Conservation (phyloP, 129 eudicot genomes). For the carrot (Daucus carota) region DNA sequence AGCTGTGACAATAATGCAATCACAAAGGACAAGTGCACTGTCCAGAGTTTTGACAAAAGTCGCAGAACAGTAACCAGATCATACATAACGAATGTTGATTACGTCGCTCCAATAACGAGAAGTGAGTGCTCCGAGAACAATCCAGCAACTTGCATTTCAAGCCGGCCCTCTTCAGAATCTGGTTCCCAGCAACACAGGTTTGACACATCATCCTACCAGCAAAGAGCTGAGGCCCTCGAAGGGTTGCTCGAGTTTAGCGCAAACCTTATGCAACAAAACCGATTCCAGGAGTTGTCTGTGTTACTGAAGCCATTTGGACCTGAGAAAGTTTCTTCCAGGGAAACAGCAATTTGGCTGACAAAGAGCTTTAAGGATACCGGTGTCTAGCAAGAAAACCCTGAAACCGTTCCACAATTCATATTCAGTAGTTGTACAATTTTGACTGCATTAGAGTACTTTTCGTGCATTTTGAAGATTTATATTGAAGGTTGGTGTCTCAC, state of each 20-base stretch:
- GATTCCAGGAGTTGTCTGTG: slow-evolving; percentile 73
- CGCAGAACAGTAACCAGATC: slow-evolving; percentile 26
- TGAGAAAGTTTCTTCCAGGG: slow-evolving; percentile 86
- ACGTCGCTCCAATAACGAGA: slow-evolving; percentile 18
- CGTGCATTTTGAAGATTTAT: neutral
- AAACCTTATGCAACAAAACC: slow-evolving; percentile 68
- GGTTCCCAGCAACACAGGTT: slow-evolving; percentile 50
- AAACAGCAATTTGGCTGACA: slow-evolving; percentile 90
- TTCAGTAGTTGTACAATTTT: neutral
- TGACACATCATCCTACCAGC: slow-evolving; percentile 78
- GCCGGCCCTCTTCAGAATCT: slow-evolving; percentile 50
- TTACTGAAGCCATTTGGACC: slow-evolving; percentile 85
- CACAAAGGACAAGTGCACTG: slow-evolving; percentile 59
- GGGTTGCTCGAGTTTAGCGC: slow-evolving; percentile 98
- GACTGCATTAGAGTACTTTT: neutral
- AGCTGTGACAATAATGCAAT: slow-evolving; percentile 33
- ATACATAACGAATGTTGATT: slow-evolving; percentile 9
- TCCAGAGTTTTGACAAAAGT: slow-evolving; percentile 32
- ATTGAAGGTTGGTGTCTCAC: neutral
- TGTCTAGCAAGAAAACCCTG: slow-evolving; percentile 9
- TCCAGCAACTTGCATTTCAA: slow-evolving; percentile 18
- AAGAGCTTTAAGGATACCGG: slow-evolving; percentile 75
- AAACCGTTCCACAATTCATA: neutral
- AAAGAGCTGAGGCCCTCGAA: slow-evolving; percentile 92
- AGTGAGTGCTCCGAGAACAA: slow-evolving; percentile 42